phyloP scores from a whole-genome alignment of 495 filamentous ascomycete species.

The Alectoria sarmentosa region DNA sequence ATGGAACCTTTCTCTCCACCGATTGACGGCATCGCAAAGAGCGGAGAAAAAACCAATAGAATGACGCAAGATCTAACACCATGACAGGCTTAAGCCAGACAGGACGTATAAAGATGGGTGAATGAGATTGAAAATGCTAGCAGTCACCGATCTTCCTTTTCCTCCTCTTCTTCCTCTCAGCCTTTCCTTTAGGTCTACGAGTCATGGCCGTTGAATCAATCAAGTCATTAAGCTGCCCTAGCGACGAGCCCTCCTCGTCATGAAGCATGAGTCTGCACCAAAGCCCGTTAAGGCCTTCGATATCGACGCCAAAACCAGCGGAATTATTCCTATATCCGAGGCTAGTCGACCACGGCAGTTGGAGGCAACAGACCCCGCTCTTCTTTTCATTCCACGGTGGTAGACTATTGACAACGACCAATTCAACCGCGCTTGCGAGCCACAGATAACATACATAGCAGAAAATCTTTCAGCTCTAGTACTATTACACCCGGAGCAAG shows the following conservation, averaged over 20 bases:
- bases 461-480: neutral
- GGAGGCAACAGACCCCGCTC: neutral
- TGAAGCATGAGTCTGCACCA: neutral
- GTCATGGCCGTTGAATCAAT: neutral
- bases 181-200: neutral
- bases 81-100: neutral
- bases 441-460: neutral
- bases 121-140: neutral
- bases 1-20: neutral
- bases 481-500: neutral
- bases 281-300: neutral
- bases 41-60: neutral
- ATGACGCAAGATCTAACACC: neutral
- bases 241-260: neutral
- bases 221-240: neutral
- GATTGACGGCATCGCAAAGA: conserved; percentile 5
- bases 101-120: neutral
- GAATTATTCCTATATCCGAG: neutral
- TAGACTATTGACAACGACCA: neutral
- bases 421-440: neutral
- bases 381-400: neutral
- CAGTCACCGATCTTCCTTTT: neutral
- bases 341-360: conserved; percentile 2
- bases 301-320: neutral
- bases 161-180: neutral